Evolutionary conservation across 805 yeast genomes (phyloP), one percentile per base, ranked within the genome.

Genomic region (Wickerhamiella musiphila): DNA sequence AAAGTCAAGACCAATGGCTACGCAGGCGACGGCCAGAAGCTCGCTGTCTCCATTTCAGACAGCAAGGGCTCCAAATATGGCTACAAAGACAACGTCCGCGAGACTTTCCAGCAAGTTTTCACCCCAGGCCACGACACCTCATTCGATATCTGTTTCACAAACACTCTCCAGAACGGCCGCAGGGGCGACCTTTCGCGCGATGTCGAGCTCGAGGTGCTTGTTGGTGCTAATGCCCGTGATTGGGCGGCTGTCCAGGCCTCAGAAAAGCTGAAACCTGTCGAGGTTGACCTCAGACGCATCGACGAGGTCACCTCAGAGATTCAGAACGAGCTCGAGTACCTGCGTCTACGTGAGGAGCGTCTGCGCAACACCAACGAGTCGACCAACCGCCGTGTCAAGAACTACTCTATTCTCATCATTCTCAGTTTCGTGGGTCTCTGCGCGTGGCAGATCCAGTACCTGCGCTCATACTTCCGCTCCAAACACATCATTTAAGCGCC

Each of bases 321-420:
- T 47, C 66, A 65, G 37, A 61, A 60, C 39, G 94, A 84, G 50
- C 64, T 90, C 54, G 76, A 72, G 40, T 90, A 86, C 58, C 68
- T 90, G 60, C 76, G 76, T 49, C 59, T 58, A 37, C 78, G 98
- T 60, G 98, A 90, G 59, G 86, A 75, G 56, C 70, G 81, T 57
- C 66, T 90, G 58, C 78, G 98, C 63, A 92, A 90, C 55, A 90
- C 98, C 32, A 90, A 90, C 58, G 98, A 90, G 63, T 75, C 92
- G 26, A 90, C 98, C 32, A 90, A 90, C 60, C 66, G 76, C 45
- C 74, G 98, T 53, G 94, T 86, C 37, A 75, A 82, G 60, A 73
- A 75, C 60, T 90, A 90, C 54, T 79, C 93, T 11, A 46, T 78
- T 20, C 48, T 73, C 28, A 70, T 82, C 38, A 65, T 83, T 36